Evolutionary conservation across 495 filamentous ascomycete species (phyloP).

Genomic region (Hypomontagnella monticulosa): DNA sequence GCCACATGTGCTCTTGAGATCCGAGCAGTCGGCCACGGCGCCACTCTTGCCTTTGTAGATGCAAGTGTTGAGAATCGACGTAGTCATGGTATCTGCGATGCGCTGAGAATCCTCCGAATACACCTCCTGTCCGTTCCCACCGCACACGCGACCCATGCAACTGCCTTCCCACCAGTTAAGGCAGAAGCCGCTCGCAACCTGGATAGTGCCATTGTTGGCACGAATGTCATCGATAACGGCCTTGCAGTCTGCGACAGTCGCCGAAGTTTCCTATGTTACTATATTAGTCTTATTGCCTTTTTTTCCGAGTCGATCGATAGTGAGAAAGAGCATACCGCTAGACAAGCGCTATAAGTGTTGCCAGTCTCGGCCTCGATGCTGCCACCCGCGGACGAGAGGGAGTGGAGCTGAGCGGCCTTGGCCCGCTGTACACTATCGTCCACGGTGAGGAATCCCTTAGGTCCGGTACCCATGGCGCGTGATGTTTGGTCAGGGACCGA

Average conservation of each 20-base stretch:
- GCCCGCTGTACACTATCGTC: neutral
- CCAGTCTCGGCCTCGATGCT: neutral
- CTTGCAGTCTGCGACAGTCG: conserved; percentile 2
- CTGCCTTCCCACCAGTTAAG: conserved; percentile 22
- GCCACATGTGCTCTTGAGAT: conserved; percentile 14
- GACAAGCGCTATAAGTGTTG: neutral
- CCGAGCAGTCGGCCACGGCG: neutral
- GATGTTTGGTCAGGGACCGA: neutral
- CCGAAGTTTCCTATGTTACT: neutral
- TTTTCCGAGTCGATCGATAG: too few relatives aligned
- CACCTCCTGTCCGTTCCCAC: conserved; percentile 6
- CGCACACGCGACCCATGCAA: conserved; percentile 10
- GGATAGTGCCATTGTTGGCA: neutral
- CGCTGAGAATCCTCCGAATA: neutral
- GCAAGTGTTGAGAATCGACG: conserved; percentile 8
- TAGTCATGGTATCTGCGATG: conserved; percentile 10
- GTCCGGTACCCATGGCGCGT: conserved; percentile 10
- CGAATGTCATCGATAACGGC: conserved; percentile 9
- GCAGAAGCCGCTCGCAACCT: conserved; percentile 5
- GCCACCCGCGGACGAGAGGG: neutral
- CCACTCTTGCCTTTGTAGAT: conserved; percentile 5
- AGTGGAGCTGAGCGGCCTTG: neutral
- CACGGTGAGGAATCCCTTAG: conserved; percentile 7
- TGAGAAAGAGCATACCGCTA: neutral
- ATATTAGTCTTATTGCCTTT: too few relatives aligned